A percentile compares a stretch with the other conserved stretches of the same genome.
phyloP scores from a whole-genome alignment of 139 green algal genomes.

The Coelastrella sp. region DNA sequence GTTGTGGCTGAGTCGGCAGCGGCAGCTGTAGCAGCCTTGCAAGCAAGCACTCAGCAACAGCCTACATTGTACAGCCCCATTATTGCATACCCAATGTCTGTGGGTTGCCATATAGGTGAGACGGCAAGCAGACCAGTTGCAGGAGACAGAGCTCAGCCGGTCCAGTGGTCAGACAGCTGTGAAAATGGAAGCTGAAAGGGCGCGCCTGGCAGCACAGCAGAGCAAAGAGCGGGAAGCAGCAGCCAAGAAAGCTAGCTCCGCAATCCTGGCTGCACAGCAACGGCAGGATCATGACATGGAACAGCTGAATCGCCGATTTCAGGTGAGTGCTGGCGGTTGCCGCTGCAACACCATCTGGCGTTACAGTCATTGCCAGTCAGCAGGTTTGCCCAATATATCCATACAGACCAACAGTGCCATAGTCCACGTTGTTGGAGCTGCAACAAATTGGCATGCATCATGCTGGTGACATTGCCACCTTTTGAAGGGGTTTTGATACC shows the following conservation, averaged over 20 bases:
- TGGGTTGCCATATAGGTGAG: slow-evolving; percentile 23
- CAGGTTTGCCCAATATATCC: background rate
- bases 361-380: background rate
- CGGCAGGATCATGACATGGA: background rate
- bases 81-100: background rate
- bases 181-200: background rate
- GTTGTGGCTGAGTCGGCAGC: background rate
- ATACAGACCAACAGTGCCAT: background rate
- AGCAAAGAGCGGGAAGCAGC: slow-evolving; percentile 23
- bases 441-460: background rate
- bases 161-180: background rate
- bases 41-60: background rate
- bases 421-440: background rate
- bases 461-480: background rate
- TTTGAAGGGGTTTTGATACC: background rate
- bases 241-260: slow-evolving; percentile 1
- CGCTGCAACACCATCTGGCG: too few species aligned
- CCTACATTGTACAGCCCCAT: background rate
- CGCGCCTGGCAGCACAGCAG: slow-evolving; percentile 7
- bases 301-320: slow-evolving; percentile 25
- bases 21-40: background rate
- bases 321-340: background rate
- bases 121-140: slow-evolving; percentile 26
- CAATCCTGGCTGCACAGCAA: slow-evolving; percentile 28
- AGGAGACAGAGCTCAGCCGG: slow-evolving; percentile 16